A percentile compares a stretch with the other conserved stretches of the same genome.
These are phyloP conservation scores for Dittrichia graveolens DNA, from an alignment of 129 eudicot genomes.

Conservation along the genomic window DNA sequence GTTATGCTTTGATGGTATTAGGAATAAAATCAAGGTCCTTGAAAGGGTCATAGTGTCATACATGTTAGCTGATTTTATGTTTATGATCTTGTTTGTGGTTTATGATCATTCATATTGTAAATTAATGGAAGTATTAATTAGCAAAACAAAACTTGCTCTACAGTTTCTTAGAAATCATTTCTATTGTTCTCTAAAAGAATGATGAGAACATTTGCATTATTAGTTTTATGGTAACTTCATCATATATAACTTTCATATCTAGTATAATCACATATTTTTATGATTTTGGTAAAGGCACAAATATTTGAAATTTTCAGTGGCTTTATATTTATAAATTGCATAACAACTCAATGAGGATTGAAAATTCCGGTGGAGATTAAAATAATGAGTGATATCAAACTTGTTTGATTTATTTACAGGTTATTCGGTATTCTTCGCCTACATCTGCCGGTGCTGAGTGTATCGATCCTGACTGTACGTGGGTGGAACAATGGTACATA, in stretches of 20 bases:
- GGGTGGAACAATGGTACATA: conserved; percentile 97
- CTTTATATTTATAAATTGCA: not conserved
- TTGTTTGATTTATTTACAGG: conserved; percentile 43
- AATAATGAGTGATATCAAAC: not conserved
- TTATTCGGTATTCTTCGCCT: conserved; percentile 79
- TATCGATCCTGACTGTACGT: conserved; percentile 87
- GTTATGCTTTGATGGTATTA: not conserved
- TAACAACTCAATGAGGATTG: not conserved
- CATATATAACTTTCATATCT: not conserved
- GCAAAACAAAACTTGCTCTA: not conserved
- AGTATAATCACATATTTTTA: conserved; percentile 7
- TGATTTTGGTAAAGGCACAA: not conserved
- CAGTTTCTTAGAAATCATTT: no score
- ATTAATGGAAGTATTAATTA: not conserved
- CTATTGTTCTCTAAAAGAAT: no score
- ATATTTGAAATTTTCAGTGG: not conserved
- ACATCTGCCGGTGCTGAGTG: conserved; percentile 98
- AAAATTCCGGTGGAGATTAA: not conserved
- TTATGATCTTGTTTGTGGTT: not conserved
- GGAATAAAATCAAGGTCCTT: not conserved
- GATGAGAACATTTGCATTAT: not conserved
- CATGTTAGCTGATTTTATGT: not conserved
- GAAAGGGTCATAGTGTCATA: conserved; percentile 16
- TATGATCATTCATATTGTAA: not conserved
- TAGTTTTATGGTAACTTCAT: conserved; percentile 1